These are phyloP conservation scores for Aspergillus neotritici DNA, from an alignment of 2,329 filamentous ascomycete genomes.

Conservation along the genomic window DNA sequence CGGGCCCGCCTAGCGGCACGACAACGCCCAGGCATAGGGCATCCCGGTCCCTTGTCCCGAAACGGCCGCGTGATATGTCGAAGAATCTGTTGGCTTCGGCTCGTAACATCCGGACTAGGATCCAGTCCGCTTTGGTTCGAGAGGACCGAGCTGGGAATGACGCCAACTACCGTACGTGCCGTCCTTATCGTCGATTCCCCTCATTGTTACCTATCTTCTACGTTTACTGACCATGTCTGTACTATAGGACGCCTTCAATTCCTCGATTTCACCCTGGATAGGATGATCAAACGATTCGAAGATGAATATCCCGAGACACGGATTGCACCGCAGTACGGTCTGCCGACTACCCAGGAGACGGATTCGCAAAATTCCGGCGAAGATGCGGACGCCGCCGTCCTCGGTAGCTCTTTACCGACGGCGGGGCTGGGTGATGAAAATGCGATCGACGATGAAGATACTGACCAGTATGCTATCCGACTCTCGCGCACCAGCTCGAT, in stretches of 20 bases:
- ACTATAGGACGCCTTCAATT: conserved; percentile 66
- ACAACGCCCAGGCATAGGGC: conserved; percentile 51
- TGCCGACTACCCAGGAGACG: conserved; percentile 20
- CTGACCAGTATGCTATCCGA: conserved; percentile 40
- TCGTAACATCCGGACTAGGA: conserved; percentile 74
- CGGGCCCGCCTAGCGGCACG: conserved; percentile 47
- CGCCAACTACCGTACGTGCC: conserved; percentile 65
- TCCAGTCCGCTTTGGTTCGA: conserved; percentile 77
- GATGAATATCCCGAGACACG: conserved; percentile 92
- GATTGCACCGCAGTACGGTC: conserved; percentile 30
- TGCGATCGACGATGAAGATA: conserved; percentile 38
- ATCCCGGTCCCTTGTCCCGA: conserved; percentile 44
- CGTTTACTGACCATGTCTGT: conserved; percentile 3
- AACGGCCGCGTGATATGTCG: conserved; percentile 84
- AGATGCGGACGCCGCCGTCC: conserved; percentile 18
- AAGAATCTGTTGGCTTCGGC: conserved; percentile 83
- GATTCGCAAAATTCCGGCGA: conserved; percentile 33
- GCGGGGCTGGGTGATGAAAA: conserved; percentile 27
- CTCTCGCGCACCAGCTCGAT: conserved; percentile 59
- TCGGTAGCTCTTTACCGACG: conserved; percentile 28
- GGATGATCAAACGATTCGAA: conserved; percentile 93
- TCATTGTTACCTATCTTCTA: not conserved
- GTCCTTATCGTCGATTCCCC: conserved; percentile 19
- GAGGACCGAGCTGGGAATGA: conserved; percentile 67
- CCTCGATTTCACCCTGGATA: conserved; percentile 79